Evolutionary conservation across 225 moss, liverwort and hornwort species (phyloP).

Genomic region (Pleurozium schreberi): DNA sequence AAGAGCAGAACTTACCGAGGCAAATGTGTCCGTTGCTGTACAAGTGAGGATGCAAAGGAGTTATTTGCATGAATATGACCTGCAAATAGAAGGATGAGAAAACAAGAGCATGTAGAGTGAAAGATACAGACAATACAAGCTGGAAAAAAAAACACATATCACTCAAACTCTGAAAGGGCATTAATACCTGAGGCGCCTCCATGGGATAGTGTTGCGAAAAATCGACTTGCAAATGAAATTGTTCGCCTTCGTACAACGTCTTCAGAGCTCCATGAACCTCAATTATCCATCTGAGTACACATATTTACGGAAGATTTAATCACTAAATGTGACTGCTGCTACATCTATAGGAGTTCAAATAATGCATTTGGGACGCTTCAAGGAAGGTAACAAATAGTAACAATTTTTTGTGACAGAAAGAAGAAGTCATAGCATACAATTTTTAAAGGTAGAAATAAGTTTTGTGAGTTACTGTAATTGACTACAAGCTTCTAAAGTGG

Average conservation of each 20-base stretch:
- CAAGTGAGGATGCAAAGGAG: constrained; percentile 93
- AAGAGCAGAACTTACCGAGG: constrained; percentile 46
- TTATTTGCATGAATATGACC: constrained; percentile 94
- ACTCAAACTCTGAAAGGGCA: neutral
- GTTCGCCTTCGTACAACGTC: constrained; percentile 83
- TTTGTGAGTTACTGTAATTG: neutral
- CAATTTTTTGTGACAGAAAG: neutral
- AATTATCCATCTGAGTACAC: constrained; percentile 80
- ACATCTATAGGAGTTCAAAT: neutral
- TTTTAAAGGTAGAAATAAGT: no score
- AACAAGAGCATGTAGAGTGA: neutral
- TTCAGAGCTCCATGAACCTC: constrained; percentile 89
- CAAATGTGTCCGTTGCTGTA: constrained; percentile 99
- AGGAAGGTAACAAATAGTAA: neutral
- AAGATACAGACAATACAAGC: neutral
- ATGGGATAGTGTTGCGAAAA: constrained; percentile 97
- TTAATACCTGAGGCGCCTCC: constrained; percentile 92
- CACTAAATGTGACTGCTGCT: neutral
- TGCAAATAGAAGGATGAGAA: constrained; percentile 7
- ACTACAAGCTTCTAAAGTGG: neutral
- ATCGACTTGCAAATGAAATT: constrained; percentile 95
- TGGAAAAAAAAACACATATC: neutral
- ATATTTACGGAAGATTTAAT: neutral
- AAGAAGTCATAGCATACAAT: neutral
- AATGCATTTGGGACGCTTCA: neutral